These are phyloP conservation scores for Phytophthora lateralis DNA, from an alignment of 352 stramenopile genomes.

Conservation along the genomic window DNA sequence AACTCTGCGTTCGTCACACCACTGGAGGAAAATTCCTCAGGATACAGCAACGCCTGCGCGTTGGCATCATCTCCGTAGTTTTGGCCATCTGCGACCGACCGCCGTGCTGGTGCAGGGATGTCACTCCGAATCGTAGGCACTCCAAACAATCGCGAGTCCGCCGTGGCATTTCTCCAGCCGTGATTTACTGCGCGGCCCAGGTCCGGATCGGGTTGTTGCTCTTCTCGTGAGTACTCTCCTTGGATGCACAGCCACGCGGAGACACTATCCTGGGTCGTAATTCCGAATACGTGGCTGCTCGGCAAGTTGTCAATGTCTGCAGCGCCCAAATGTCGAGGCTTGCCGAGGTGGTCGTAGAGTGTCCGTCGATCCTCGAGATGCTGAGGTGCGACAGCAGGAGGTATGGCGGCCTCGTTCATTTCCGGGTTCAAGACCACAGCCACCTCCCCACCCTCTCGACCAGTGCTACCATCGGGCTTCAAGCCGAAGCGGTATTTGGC, in stretches of 20 bases:
- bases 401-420: conserved; percentile 58
- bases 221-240: conserved; percentile 75
- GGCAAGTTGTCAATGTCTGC: conserved; percentile 41
- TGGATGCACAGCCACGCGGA: conserved; percentile 82
- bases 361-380: conserved; percentile 78
- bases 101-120: conserved; percentile 67
- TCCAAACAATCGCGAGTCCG: conserved; percentile 73
- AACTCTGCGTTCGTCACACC: conserved; percentile 90
- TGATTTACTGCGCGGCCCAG: conserved; percentile 83
- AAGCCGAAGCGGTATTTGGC: conserved; percentile 74
- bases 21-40: conserved; percentile 78
- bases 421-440: conserved; percentile 69
- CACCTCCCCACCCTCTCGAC: conserved; percentile 48
- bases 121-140: conserved; percentile 87
- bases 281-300: conserved; percentile 68
- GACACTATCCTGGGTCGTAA: conserved; percentile 54
- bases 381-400: conserved; percentile 53
- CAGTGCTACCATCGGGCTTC: conserved; percentile 34
- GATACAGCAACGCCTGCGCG: conserved; percentile 85
- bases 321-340: conserved; percentile 62
- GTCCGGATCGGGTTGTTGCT: conserved; percentile 85
- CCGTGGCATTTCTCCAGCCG: conserved; percentile 84
- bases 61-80: conserved; percentile 91
- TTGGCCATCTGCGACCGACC: conserved; percentile 88
- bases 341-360: conserved; percentile 78